A percentile compares a stretch with the other conserved stretches of the same genome.
Evolutionary conservation across 2,329 filamentous ascomycete genomes (phyloP).

Genomic region (Pseudocercospora vitis): DNA sequence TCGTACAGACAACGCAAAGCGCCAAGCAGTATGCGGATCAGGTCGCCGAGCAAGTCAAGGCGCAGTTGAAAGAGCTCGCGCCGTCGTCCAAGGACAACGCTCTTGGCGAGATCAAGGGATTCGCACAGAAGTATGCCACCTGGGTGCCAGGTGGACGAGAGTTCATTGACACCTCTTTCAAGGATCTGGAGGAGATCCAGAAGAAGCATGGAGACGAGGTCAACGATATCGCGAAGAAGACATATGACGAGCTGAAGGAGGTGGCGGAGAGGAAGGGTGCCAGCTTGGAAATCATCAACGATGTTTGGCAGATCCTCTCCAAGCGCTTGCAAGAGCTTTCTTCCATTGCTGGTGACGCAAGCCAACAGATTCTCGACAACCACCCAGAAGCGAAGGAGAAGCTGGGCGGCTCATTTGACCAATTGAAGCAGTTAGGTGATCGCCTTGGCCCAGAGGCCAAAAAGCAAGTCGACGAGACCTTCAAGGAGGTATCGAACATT

Average conservation of each 20-base stretch:
- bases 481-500: constrained; percentile 65
- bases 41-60: constrained; percentile 54
- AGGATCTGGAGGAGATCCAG: constrained; percentile 68
- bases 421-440: constrained; percentile 68
- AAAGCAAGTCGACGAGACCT: constrained; percentile 72
- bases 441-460: constrained; percentile 73
- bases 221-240: constrained; percentile 65
- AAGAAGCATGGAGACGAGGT: constrained; percentile 69
- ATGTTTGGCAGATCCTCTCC: constrained; percentile 62
- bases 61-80: constrained; percentile 54
- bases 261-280: constrained; percentile 59
- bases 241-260: constrained; percentile 66
- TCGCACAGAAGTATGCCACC: constrained; percentile 66
- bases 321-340: constrained; percentile 62
- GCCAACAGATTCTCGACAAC: constrained; percentile 67
- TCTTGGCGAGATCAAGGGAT: constrained; percentile 63
- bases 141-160: constrained; percentile 70
- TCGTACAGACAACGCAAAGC: constrained; percentile 53
- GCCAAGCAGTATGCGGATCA: constrained; percentile 60
- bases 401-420: constrained; percentile 65
- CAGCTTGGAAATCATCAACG: constrained; percentile 61
- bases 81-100: constrained; percentile 66
- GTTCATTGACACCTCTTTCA: constrained; percentile 69
- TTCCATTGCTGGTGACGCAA: constrained; percentile 62
- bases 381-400: constrained; percentile 73